Base-by-base conservation (phyloP, 169 alveolate species). In the Besnoitia besnoiti region DNA sequence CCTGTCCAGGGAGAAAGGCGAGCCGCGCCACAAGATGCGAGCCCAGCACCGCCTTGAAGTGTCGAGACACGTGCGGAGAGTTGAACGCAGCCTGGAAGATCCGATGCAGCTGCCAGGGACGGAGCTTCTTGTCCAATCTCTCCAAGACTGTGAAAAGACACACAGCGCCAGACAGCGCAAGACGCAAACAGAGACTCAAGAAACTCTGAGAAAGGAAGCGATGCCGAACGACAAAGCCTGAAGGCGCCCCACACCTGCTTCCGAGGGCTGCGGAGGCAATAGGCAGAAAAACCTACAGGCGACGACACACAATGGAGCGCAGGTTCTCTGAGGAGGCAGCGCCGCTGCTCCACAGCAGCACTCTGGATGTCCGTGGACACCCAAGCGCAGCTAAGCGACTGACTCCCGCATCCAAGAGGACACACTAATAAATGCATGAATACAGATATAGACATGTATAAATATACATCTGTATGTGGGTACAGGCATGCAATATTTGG, bases 71-170 rank as follows among this genome's bases (percentile, higher is more conserved):
- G 33, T 77, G 87, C 4, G 87, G 61, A 4, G 87, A 77, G 55
- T 24, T 7, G 55, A 42, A 24, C 14, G 87, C 49, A 16, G 59
- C 87, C 24, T 42, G 37, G 40, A 77, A 77, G 16, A 77, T 77
- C 61, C 55, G 49, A 24, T 77, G 87, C 49, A 77, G 40, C 61
- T 77, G 87, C 87, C 87, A 77, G 33, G 87, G 59, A 0, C 87
- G 87, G 59, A 77, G 87, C 47, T 77, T 77, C 87, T 39, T 77
- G 59, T 77, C 87, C 40, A 77, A 37, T 7, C 87, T 51, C 40
- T 77, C 87, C 61, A 77, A 35, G 21, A 77, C 87, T 77, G 59
- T 19, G 24, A 21, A n/a, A 21, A 16, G 14, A 49, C 55, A 14
- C 55, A 49, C 14, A 5, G 55, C 24, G 55, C 5, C 5, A 5